Base-by-base conservation (phyloP, 2,329 filamentous ascomycete species). In the Penicillium frequentans region DNA sequence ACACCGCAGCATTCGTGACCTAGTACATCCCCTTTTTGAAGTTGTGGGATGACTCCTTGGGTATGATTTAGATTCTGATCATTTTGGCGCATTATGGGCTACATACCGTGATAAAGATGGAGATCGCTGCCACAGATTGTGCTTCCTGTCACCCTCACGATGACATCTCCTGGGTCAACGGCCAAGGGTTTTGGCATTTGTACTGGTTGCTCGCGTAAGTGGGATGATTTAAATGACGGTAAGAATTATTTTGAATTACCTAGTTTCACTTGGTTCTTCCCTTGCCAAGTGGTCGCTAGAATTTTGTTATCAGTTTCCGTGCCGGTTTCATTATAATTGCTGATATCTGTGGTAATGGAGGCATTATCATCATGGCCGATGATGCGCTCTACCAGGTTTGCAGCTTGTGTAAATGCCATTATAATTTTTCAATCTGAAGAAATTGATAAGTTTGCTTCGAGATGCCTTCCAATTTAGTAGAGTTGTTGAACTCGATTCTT, bases 251-350 rank as follows among this genome's bases (percentile, higher is more conserved):
- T n/a, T 9, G 33, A 16, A 21, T 24, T 72, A 86, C 83, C 77
- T 19, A 96, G 79, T 68, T 89, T 76, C 47, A 96, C 90, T 29
- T 80, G 84, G 68, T 92, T 90, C 79, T 93, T 95, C 52, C 90
- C 89, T 74, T 89, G 86, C 91, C 91, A 96, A 2, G 84, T 84
- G 14, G 96, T 76, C 0, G 91, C 92, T 73, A 90, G 89, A 89
- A 96, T 95, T 16, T 75, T 88, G 65, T 86, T 83, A 31, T 73
- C 74, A 3, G 73, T 76, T 5, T 79, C 74, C 65, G 83, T 77
- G 24, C 80, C 84, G 69, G 80, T 79, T 21, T 78, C 73, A 56
- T 88, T 80, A 5, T 78, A 90, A 63, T 87, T 87, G 58, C 83
- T 78, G 48, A 93, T 79, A 68, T 95, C 86, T 60, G 93, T 90